Evolutionary conservation across 2,329 filamentous ascomycete genomes (phyloP), one percentile per base, ranked within the genome.

Genomic region (Spiromastix sp.): DNA sequence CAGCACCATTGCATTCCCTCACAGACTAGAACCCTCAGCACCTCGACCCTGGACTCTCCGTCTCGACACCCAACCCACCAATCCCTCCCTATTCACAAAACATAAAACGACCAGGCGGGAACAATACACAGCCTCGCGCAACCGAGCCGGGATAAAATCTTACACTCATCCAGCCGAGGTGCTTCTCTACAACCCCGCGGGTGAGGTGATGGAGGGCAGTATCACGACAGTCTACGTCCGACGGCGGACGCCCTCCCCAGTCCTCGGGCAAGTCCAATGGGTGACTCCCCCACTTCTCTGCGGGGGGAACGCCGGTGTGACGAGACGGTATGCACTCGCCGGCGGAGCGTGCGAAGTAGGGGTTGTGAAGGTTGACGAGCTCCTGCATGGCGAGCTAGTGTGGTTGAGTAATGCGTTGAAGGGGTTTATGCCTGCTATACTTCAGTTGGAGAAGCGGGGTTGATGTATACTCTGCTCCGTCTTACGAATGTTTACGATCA

Each of bases 351-450:
- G 74, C 35, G 65, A 70, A 19, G 82, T 93, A 51, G 71, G 77
- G 42, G 57, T 63, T 3, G 65, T 94, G 11, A 56, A 56, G n/a
- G 65, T 64, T 2, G 61, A 68, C 9, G 77, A 77, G 5, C 56
- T 94, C 9, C 52, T 67, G 3, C 68, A 84, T 43, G 83, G 79
- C 1, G 87, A 95, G 56, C 70, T 79, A 35, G 81, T 87, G 42
- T 93, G 85, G 82, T 62, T 95, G 35, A 94, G 86, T 56, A 95
- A 89, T 56, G 86, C 83, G 0, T 81, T 89, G 2, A 72, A 81
- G 44, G 89, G 89, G 0, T 94, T 93, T 46, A 66, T 78, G 27
- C 50, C 40, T n/a, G 60, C 57, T 18, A 41, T 48, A 19, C 37
- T 40, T 21, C 10, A 36, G 27, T n/a, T n/a, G n/a, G n/a, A n/a